Percentiles rank a stretch among this genome's conserved stretches.
Evolutionary conservation across 345 rosid species (phyloP).

Genomic region (Gynandropsis gynandra): DNA sequence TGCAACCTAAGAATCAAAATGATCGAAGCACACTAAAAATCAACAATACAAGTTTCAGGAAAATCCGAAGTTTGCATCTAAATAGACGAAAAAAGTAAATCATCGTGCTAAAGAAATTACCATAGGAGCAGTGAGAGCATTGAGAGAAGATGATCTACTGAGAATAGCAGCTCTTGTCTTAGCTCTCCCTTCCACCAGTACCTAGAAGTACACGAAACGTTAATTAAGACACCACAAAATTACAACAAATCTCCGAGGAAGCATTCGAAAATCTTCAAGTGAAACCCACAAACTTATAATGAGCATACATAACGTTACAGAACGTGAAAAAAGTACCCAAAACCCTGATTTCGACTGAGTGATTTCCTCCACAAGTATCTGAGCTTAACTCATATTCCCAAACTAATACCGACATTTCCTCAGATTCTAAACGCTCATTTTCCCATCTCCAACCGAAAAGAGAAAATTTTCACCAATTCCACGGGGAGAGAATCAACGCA

Average conservation of each 20-base stretch:
- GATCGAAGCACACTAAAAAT: neutral
- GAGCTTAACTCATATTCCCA: neutral
- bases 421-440: neutral
- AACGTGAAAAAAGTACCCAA: neutral
- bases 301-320: neutral
- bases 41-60: neutral
- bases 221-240: conserved; percentile 1
- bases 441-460: neutral
- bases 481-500: neutral
- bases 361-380: neutral
- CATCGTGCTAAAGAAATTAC: conserved; percentile 26
- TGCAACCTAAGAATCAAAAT: conserved; percentile 38
- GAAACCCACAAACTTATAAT: neutral
- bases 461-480: neutral
- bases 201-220: conserved; percentile 34
- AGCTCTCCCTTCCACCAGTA: conserved; percentile 81
- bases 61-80: neutral
- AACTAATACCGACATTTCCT: conserved; percentile 6
- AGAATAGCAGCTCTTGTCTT: conserved; percentile 88
- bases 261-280: neutral
- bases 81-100: conserved; percentile 1
- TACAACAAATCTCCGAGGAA: neutral
- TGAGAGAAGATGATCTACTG: conserved; percentile 58
- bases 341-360: neutral
- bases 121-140: conserved; percentile 69